These are phyloP conservation scores for Inga laurina DNA, from an alignment of 306 rosid species.

Conservation along the genomic window DNA sequence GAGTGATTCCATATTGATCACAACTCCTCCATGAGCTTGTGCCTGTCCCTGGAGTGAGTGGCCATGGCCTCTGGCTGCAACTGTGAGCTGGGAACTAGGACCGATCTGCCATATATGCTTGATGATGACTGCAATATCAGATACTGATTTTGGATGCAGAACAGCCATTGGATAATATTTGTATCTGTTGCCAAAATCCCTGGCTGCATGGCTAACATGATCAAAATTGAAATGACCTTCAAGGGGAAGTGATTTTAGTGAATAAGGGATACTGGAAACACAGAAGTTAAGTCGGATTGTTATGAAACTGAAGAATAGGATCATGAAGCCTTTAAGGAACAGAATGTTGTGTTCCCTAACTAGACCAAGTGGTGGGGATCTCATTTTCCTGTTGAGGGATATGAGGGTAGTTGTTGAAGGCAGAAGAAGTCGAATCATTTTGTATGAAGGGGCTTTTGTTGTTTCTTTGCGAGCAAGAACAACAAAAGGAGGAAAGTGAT, in stretches of 20 bases:
- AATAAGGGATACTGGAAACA: slow-evolving; percentile 48
- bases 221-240: slow-evolving; percentile 73
- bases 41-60: slow-evolving; percentile 87
- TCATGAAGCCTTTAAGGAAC: slow-evolving; percentile 50
- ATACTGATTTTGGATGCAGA: slow-evolving; percentile 71
- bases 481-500: slow-evolving; percentile 41
- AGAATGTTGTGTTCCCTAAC: slow-evolving; percentile 44
- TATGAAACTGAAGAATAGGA: slow-evolving; percentile 59
- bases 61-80: slow-evolving; percentile 75
- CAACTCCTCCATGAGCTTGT: slow-evolving; percentile 65
- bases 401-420: slow-evolving; percentile 44
- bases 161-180: slow-evolving; percentile 73
- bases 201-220: slow-evolving; percentile 59
- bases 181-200: slow-evolving; percentile 87
- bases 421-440: slow-evolving; percentile 35
- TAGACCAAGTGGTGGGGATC: slow-evolving; percentile 44
- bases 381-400: slow-evolving; percentile 45
- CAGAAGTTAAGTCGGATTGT: slow-evolving; percentile 52
- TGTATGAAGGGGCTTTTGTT: slow-evolving; percentile 13
- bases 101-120: slow-evolving; percentile 81
- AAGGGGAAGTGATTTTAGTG: slow-evolving; percentile 61
- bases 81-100: slow-evolving; percentile 54
- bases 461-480: slow-evolving; percentile 36
- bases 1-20: slow-evolving; percentile 68
- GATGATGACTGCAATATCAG: slow-evolving; percentile 70